Percentiles rank a stretch among this genome's conserved stretches.
These are phyloP conservation scores for Vitis labrusca DNA, from an alignment of 164 flowering plant species.

Conservation along the genomic window DNA sequence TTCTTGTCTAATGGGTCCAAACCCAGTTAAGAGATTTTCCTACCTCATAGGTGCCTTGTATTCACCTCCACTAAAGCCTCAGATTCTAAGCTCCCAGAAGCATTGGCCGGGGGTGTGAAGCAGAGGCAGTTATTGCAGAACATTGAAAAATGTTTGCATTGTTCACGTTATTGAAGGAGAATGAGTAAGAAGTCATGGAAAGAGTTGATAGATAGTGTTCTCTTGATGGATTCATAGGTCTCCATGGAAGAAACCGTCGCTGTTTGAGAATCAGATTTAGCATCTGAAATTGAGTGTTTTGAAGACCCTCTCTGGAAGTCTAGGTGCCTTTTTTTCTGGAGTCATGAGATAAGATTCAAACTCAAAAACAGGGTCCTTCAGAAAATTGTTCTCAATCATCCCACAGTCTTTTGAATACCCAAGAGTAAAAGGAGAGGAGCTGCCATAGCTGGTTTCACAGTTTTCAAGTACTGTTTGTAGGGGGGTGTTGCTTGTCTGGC, in stretches of 20 bases:
- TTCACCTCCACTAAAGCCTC: too few relatives aligned
- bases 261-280: constrained; percentile 8
- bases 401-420: constrained; percentile 11
- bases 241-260: constrained; percentile 12
- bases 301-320: constrained; percentile 16
- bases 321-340: background rate
- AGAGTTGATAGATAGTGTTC: constrained; percentile 24
- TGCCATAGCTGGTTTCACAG: background rate
- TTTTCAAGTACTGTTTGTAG: constrained; percentile 8
- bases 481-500: constrained; percentile 17
- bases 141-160: constrained; percentile 1
- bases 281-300: constrained; percentile 4
- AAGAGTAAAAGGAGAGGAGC: constrained; percentile 3
- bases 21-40: too few relatives aligned
- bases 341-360: constrained; percentile 4
- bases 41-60: too few relatives aligned
- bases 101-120: background rate
- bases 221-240: constrained; percentile 21
- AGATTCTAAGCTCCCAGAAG: constrained; percentile 2
- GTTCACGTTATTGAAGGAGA: background rate
- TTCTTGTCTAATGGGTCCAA: too few relatives aligned
- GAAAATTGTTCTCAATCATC: constrained; percentile 3
- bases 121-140: background rate
- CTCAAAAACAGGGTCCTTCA: background rate
- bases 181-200: constrained; percentile 19